A percentile compares a stretch with the other conserved stretches of the same genome.
Evolutionary conservation across 495 filamentous ascomycete species (phyloP).

Genomic region (Xylaria cubensis): DNA sequence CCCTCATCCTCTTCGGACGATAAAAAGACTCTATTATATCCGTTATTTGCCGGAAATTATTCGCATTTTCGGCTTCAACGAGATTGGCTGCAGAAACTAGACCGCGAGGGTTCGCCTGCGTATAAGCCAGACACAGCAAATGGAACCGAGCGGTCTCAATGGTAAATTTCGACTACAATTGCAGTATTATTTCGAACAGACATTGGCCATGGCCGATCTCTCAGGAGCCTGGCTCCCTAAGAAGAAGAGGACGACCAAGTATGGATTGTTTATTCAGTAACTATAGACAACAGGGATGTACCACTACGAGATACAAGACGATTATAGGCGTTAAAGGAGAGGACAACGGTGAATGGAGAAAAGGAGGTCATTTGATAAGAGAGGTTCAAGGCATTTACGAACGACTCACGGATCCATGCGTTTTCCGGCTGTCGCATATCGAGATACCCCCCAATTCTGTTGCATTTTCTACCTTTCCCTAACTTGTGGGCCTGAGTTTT

Average conservation of each 20-base stretch:
- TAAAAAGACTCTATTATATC: constrained; percentile 64
- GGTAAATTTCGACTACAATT: neutral
- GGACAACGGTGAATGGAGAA: constrained; percentile 14
- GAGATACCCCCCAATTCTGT: constrained; percentile 29
- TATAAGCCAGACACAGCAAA: neutral
- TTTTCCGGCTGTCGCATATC: constrained; percentile 9
- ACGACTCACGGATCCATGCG: constrained; percentile 19
- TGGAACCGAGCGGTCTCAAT: neutral
- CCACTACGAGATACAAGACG: neutral
- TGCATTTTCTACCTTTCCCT: constrained; percentile 10
- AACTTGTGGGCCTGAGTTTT: constrained; percentile 8
- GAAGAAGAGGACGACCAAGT: neutral
- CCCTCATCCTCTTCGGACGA: constrained; percentile 22
- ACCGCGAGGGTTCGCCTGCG: neutral
- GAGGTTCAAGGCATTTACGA: neutral
- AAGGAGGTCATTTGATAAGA: constrained; percentile 4
- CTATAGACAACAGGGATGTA: neutral
- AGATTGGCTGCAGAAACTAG: constrained; percentile 44
- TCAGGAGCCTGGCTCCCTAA: neutral
- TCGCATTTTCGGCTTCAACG: constrained; percentile 70
- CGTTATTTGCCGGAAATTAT: constrained; percentile 76
- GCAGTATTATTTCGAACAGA: neutral
- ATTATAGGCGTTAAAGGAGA: constrained; percentile 19
- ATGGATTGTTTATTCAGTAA: neutral
- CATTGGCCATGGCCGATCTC: neutral